Percentiles rank a stretch among this genome's conserved stretches.
These are phyloP conservation scores for Microbotryum scabiosae DNA, from an alignment of 1,284 basidiomycete species.

Conservation along the genomic window DNA sequence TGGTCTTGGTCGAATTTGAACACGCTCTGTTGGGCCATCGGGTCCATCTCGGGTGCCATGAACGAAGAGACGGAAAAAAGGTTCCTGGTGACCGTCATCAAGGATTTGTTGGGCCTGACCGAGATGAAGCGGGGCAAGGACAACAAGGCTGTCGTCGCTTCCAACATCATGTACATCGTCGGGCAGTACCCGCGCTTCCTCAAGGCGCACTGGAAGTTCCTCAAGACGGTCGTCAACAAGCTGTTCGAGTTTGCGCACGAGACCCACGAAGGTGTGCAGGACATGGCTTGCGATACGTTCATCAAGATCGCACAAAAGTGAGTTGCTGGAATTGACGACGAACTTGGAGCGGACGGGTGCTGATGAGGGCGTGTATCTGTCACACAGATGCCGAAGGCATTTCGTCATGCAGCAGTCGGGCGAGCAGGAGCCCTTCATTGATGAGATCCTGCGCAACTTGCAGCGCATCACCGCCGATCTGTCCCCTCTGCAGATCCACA, in stretches of 20 bases:
- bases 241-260: constrained; percentile 99
- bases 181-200: constrained; percentile 99
- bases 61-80: constrained; percentile 99
- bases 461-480: constrained; percentile 94
- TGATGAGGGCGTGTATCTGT: not conserved
- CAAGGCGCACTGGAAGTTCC: constrained; percentile 99
- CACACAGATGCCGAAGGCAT: constrained; percentile 66
- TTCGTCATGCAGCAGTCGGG: constrained; percentile 99
- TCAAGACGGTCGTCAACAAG: constrained; percentile 99
- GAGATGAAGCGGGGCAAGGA: constrained; percentile 99
- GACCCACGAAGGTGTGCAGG: constrained; percentile 99
- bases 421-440: constrained; percentile 95
- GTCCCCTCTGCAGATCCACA: constrained; percentile 90
- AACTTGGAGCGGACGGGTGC: not conserved
- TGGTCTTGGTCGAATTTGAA: constrained; percentile 99
- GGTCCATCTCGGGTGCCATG: constrained; percentile 98
- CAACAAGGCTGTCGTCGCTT: constrained; percentile 99
- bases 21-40: constrained; percentile 99
- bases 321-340: not conserved
- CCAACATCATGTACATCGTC: constrained; percentile 99
- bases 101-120: constrained; percentile 89
- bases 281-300: constrained; percentile 99
- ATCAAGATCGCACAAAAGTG: constrained; percentile 98
- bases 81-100: constrained; percentile 98
- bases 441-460: constrained; percentile 87